Evolutionary conservation across 2,329 filamentous ascomycete species (phyloP).

Genomic region (Colletotrichum costaricense): DNA sequence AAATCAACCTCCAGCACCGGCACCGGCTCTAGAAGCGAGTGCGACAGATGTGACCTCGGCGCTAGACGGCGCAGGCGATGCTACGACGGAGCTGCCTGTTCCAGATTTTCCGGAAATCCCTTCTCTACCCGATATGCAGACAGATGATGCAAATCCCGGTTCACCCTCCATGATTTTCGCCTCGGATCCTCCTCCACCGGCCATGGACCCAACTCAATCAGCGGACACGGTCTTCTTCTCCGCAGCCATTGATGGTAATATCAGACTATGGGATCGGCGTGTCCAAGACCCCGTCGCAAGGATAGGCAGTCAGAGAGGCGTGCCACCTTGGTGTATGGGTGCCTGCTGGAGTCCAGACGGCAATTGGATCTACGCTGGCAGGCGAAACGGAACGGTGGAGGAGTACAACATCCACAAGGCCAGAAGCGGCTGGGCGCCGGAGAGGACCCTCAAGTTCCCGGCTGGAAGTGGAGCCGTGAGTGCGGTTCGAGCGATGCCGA

Average conservation of each 20-base stretch:
- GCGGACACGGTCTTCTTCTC: constrained; percentile 88
- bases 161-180: constrained; percentile 52
- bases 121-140: constrained; percentile 8
- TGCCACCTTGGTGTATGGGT: constrained; percentile 97
- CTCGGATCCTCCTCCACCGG: constrained; percentile 50
- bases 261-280: constrained; percentile 94
- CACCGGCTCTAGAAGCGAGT: constrained; percentile 5
- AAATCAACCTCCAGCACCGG: constrained; percentile 5
- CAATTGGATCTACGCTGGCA: constrained; percentile 92
- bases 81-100: neutral
- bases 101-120: constrained; percentile 18
- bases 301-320: constrained; percentile 78
- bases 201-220: constrained; percentile 66
- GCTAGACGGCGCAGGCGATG: constrained; percentile 1
- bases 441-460: constrained; percentile 87
- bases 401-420: constrained; percentile 90
- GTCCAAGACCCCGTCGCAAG: constrained; percentile 81
- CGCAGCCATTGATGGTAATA: constrained; percentile 85
- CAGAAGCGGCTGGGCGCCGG: constrained; percentile 73
- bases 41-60: neutral
- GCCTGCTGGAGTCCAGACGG: constrained; percentile 97
- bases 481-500: constrained; percentile 89
- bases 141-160: constrained; percentile 37
- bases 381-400: constrained; percentile 92
- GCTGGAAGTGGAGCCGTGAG: constrained; percentile 90